A percentile compares a stretch with the other conserved stretches of the same genome.
phyloP scores from a whole-genome alignment of 2,329 filamentous ascomycete species.

The Aspergillus terreus region DNA sequence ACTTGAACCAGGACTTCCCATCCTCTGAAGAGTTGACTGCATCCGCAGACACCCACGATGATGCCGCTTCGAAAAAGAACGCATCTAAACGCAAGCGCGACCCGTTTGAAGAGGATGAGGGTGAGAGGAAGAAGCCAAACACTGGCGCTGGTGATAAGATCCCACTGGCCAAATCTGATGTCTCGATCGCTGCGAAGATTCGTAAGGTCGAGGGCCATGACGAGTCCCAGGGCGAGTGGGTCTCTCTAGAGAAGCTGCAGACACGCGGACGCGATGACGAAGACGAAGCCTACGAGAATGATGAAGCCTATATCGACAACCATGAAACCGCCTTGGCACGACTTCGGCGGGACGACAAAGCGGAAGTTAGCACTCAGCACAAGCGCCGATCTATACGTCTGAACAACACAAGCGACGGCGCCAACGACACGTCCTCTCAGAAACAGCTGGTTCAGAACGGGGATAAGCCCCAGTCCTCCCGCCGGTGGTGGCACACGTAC shows the following conservation, averaged over 20 bases:
- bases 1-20: constrained; percentile 68
- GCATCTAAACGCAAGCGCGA: constrained; percentile 43
- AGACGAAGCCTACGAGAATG: constrained; percentile 31
- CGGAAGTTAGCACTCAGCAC: constrained; percentile 19
- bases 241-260: constrained; percentile 27
- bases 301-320: constrained; percentile 27
- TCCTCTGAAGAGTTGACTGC: constrained; percentile 29
- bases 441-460: constrained; percentile 23
- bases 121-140: constrained; percentile 45
- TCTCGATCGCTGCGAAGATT: constrained; percentile 46
- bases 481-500: constrained; percentile 71
- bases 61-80: constrained; percentile 18
- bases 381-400: constrained; percentile 9
- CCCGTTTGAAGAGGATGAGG: constrained; percentile 30
- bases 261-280: constrained; percentile 19
- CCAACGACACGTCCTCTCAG: constrained; percentile 15
- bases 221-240: constrained; percentile 30
- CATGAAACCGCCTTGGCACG: constrained; percentile 31
- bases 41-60: constrained; percentile 20
- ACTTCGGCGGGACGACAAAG: constrained; percentile 22
- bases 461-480: constrained; percentile 22
- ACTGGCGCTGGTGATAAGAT: constrained; percentile 57
- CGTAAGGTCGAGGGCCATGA: constrained; percentile 45
- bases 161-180: constrained; percentile 39
- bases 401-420: constrained; percentile 15